Base-by-base conservation (phyloP, 306 rosid genomes). In the Quercus ilex region DNA sequence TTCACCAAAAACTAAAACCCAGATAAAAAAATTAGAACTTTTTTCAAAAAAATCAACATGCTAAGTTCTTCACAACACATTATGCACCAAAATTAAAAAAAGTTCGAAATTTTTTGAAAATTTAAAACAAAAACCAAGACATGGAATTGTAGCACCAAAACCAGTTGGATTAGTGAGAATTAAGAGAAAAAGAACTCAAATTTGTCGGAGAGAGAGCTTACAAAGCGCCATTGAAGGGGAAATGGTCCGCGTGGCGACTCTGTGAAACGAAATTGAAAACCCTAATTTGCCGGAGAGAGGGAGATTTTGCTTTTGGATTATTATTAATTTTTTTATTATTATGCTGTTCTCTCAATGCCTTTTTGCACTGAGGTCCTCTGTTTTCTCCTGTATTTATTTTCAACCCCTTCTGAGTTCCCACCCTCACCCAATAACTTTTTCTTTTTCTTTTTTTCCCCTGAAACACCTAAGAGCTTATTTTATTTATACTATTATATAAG, bases 221-320 rank as follows among this genome's bases (percentile, higher is more conserved):
- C 88, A 28, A 18, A 33, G 15, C 81, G 38, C 31, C 67, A 68
- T 18, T 8, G 31, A 49, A 49, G 30, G 6, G 19, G 49, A 71
- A 21, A 55, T 2, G 43, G 81, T 21, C 69, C 2, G 81, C n/a
- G 19, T 62, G 78, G 28, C 46, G 55, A 79, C 35, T 69, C 4
- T 35, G 52, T n/a, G 26, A 19, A 68, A 33, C 18, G 41, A 73
- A 73, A 77, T 52, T 74, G 60, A 57, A 85, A 85, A 77, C 88
- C 87, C 85, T 82, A 87, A 75, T 77, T 38, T 60, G 77, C 55
- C 75, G 83, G 83, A 77, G 71, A 77, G 62, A 57, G 11, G 69
- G 79, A 26, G 78, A 55, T 65, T 49, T 49, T 49, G 15, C 53
- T 12, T 49, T 49, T 12, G 53, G 15, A 10, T 49, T 49, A 49